Conservation (phyloP, 1,284 basidiomycete genomes). For the Xanthoconium separans region DNA sequence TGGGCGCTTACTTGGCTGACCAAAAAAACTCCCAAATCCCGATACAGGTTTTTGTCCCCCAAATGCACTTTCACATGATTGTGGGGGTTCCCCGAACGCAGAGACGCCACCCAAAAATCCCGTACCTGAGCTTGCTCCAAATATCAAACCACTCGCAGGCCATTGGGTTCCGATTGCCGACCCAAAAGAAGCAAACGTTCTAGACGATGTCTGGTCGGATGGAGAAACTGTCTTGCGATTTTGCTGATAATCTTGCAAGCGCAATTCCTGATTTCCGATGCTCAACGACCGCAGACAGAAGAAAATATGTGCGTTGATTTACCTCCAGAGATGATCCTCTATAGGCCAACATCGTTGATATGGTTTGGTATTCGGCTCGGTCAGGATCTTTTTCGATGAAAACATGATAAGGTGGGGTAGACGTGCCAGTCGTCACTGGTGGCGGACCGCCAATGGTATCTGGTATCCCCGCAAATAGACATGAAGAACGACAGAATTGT, state of each 20-base stretch:
- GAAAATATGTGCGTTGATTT: neutral
- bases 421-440: neutral
- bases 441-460: too few species aligned
- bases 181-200: too few species aligned
- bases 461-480: too few species aligned
- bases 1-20: neutral
- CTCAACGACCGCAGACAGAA: neutral
- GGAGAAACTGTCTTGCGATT: neutral
- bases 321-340: neutral
- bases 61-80: neutral
- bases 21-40: neutral
- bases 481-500: too few species aligned
- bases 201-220: neutral
- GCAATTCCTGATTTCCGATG: neutral
- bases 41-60: neutral
- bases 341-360: neutral
- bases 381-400: neutral
- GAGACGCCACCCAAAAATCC: neutral
- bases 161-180: too few species aligned
- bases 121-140: too few species aligned
- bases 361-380: neutral
- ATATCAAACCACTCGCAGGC: too few species aligned
- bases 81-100: neutral
- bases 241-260: neutral
- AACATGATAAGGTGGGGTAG: neutral